Evolutionary conservation across 1,284 basidiomycete genomes (phyloP).

Genomic region (Moesziomyces sp.): DNA sequence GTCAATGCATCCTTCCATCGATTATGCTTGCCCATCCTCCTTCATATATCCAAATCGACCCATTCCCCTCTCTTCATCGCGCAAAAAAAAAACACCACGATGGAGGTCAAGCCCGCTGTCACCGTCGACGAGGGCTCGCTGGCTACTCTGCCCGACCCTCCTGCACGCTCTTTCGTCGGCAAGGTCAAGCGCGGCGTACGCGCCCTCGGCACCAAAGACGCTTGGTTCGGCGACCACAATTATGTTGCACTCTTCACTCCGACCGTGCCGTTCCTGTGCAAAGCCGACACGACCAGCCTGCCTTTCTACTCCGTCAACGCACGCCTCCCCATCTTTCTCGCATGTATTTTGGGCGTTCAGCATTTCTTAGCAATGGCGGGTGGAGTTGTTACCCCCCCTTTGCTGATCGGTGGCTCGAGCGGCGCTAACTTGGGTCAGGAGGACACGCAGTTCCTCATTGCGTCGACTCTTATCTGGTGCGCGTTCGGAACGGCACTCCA

Average conservation of each 20-base stretch:
- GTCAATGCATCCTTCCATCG: background rate
- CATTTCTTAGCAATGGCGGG: constrained; percentile 32
- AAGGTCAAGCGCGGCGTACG: constrained; percentile 16
- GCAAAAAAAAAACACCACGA: background rate
- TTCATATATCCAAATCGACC: background rate
- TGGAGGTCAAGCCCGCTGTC: constrained; percentile 19
- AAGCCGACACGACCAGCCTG: constrained; percentile 4
- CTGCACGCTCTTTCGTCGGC: constrained; percentile 12
- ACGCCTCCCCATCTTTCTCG: constrained; percentile 22
- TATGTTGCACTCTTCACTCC: constrained; percentile 31
- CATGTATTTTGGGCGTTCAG: constrained; percentile 14
- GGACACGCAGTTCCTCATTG: constrained; percentile 34
- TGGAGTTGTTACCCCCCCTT: constrained; percentile 35
- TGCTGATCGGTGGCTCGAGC: constrained; percentile 16
- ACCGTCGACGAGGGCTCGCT: constrained; percentile 26
- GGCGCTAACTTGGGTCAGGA: constrained; percentile 23
- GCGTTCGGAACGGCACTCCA: constrained; percentile 29
- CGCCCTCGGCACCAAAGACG: constrained; percentile 21
- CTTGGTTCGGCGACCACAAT: constrained; percentile 39
- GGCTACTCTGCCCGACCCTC: constrained; percentile 16
- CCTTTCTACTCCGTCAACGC: constrained; percentile 36
- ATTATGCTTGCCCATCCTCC: background rate
- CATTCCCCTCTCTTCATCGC: background rate
- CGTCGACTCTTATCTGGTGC: constrained; percentile 41
- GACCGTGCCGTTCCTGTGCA: constrained; percentile 23